phyloP scores from a whole-genome alignment of 495 filamentous ascomycete genomes.

The Annulohypoxylon stygium region DNA sequence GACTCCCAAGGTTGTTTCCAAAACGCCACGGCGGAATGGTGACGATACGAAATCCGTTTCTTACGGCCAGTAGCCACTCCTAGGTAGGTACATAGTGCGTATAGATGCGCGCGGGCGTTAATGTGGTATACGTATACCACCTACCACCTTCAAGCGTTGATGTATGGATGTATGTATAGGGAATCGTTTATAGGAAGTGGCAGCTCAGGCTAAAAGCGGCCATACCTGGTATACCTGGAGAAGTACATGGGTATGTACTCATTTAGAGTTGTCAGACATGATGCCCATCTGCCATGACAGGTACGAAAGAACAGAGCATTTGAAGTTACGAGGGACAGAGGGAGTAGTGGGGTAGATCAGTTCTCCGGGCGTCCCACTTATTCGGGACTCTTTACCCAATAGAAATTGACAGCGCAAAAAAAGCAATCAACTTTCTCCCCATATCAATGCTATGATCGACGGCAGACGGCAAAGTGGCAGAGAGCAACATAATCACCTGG shows the following conservation, averaged over 20 bases:
- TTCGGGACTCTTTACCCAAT: conserved; percentile 18
- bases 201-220: conserved; percentile 22
- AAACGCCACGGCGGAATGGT: neutral
- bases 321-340: neutral
- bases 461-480: conserved; percentile 22
- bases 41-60: conserved; percentile 7
- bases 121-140: neutral
- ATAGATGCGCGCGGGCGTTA: neutral
- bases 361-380: conserved; percentile 28
- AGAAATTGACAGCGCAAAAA: conserved; percentile 4
- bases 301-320: neutral
- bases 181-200: conserved; percentile 5
- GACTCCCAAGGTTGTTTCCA: neutral
- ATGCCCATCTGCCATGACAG: neutral
- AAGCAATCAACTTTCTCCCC: conserved; percentile 33
- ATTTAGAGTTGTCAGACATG: neutral
- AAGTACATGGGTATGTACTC: neutral
- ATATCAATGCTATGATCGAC: conserved; percentile 33
- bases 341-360: conserved; percentile 15
- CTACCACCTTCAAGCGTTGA: neutral
- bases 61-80: neutral
- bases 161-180: neutral
- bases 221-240: neutral
- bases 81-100: neutral
- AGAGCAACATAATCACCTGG: conserved; percentile 17